phyloP scores from a whole-genome alignment of 75 land plant genomes.

The Picea glauca region DNA sequence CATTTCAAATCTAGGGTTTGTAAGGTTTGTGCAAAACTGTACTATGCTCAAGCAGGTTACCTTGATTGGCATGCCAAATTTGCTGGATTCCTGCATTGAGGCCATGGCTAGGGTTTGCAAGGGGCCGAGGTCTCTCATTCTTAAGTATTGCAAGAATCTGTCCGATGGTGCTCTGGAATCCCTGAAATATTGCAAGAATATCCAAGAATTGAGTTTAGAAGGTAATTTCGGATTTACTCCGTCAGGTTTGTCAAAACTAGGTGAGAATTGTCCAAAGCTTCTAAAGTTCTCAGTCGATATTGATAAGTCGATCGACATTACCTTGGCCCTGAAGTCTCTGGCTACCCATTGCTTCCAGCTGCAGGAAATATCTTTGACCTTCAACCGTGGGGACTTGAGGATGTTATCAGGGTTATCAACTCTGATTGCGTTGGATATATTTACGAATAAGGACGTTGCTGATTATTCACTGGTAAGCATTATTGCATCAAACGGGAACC shows the following conservation, averaged over 20 bases:
- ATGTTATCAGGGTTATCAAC: slow-evolving; percentile 19
- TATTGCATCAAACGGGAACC: slow-evolving; percentile 19
- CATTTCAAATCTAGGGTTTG: slow-evolving; percentile 24
- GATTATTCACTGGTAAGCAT: slow-evolving; percentile 17
- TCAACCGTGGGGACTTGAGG: slow-evolving; percentile 16
- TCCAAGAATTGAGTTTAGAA: slow-evolving; percentile 27
- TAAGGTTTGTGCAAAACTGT: slow-evolving; percentile 14
- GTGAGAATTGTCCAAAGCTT: slow-evolving; percentile 26
- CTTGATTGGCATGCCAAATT: slow-evolving; percentile 17
- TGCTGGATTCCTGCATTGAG: slow-evolving; percentile 19
- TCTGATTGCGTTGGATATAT: slow-evolving; percentile 12
- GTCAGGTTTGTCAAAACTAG: slow-evolving; percentile 17
- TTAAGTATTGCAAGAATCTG: slow-evolving; percentile 20
- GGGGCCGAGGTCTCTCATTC: slow-evolving; percentile 2
- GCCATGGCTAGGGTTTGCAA: slow-evolving; percentile 14
- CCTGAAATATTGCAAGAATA: slow-evolving; percentile 10
- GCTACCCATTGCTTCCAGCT: slow-evolving; percentile 14
- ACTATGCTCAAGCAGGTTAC: slow-evolving; percentile 14
- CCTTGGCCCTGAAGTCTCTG: slow-evolving; percentile 18
- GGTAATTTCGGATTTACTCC: slow-evolving; percentile 30
- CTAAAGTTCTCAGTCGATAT: slow-evolving; percentile 15
- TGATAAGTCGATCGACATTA: slow-evolving; percentile 17
- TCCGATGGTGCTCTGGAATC: slow-evolving; percentile 24
- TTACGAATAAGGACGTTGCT: slow-evolving; percentile 13
- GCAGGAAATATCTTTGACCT: slow-evolving; percentile 21